Conservation (phyloP, 805 yeast species). For the Lachancea waltii region DNA sequence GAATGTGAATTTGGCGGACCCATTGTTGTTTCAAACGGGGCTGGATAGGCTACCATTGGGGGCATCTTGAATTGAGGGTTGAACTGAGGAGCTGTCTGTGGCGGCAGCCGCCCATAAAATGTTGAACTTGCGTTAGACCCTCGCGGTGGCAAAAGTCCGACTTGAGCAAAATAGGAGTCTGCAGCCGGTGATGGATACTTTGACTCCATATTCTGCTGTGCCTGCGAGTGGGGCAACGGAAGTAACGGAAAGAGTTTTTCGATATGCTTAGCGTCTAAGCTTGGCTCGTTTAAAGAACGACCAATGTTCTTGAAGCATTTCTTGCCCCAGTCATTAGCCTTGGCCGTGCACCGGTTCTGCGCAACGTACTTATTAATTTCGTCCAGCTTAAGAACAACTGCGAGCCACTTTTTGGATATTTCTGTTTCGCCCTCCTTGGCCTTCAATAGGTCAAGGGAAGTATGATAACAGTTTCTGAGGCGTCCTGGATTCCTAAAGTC, state of each 20-base stretch:
- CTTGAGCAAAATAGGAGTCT: not conserved
- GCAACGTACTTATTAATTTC: conserved; percentile 8
- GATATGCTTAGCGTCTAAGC: not conserved
- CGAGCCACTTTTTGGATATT: conserved; percentile 9
- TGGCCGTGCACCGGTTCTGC: conserved; percentile 1
- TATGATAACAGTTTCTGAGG: conserved; percentile 3
- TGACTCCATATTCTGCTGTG: not conserved
- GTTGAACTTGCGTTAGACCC: not conserved
- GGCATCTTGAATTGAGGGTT: not conserved
- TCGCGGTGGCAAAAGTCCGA: not conserved
- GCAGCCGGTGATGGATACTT: not conserved
- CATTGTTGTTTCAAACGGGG: not conserved
- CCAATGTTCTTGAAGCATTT: not conserved
- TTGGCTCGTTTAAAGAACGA: not conserved
- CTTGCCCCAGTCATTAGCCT: conserved; percentile 1
- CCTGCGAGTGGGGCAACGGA: not conserved
- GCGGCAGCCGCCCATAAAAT: not conserved
- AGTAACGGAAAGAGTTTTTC: conserved; percentile 3
- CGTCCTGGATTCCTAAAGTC: not conserved
- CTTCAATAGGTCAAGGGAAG: conserved; percentile 3
- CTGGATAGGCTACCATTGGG: not conserved
- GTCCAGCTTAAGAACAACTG: conserved; percentile 6
- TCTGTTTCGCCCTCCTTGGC: conserved; percentile 4
- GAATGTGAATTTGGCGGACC: not conserved
- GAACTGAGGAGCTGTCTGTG: not conserved